Evolutionary conservation across 805 yeast genomes (phyloP).

Genomic region (Millerozyma acaciae): DNA sequence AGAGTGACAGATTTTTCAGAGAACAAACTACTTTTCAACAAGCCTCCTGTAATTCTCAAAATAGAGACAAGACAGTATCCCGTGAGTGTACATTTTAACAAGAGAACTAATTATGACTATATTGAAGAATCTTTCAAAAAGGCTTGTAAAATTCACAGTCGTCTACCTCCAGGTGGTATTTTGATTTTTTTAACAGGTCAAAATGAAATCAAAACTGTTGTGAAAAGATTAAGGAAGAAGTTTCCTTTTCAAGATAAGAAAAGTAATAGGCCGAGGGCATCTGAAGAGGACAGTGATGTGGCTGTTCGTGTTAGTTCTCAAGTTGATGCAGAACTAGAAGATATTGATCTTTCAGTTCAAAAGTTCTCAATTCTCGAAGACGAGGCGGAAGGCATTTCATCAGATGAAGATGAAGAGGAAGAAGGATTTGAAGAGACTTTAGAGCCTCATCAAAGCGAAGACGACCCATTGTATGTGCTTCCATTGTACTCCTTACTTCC

Average conservation of each 20-base stretch:
- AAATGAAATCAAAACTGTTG: slow-evolving; percentile 78
- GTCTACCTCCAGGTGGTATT: slow-evolving; percentile 91
- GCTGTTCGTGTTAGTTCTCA: slow-evolving; percentile 49
- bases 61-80: slow-evolving; percentile 94
- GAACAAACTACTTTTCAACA: slow-evolving; percentile 60
- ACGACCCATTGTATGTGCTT: slow-evolving; percentile 81
- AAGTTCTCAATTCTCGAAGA: slow-evolving; percentile 16
- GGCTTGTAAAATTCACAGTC: slow-evolving; percentile 79
- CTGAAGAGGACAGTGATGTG: slow-evolving; percentile 26
- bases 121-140: slow-evolving; percentile 83
- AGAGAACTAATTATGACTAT: slow-evolving; percentile 73
- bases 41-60: slow-evolving; percentile 81
- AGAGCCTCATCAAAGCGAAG: slow-evolving; percentile 65
- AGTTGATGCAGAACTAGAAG: slow-evolving; percentile 82
- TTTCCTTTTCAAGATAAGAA: slow-evolving; percentile 56
- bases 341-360: slow-evolving; percentile 49
- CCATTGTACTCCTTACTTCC: slow-evolving; percentile 92
- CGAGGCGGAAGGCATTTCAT: slow-evolving; percentile 38
- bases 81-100: slow-evolving; percentile 85
- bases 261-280: slow-evolving; percentile 8
- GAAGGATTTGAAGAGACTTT: slow-evolving; percentile 70
- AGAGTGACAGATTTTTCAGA: slow-evolving; percentile 92
- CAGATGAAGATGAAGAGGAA: slow-evolving; percentile 52
- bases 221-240: slow-evolving; percentile 60
- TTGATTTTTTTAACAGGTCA: slow-evolving; percentile 92